Conservation (phyloP, 2,329 filamentous ascomycete species). For the Fusarium denticulatum region DNA sequence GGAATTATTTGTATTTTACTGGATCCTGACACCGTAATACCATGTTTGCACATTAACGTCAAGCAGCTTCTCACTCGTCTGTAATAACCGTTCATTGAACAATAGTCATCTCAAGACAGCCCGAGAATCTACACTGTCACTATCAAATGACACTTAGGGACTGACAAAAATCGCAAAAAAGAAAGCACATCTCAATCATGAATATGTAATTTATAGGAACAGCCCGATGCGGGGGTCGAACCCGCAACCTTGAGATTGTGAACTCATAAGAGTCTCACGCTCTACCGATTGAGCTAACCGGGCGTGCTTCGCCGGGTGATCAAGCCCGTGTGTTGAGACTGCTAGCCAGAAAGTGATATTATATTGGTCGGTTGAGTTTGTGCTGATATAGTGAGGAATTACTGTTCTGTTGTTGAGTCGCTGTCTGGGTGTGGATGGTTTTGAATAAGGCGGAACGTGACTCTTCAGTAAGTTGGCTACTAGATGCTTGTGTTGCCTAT, state of each 20-base stretch:
- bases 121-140: fast-evolving
- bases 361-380: fast-evolving
- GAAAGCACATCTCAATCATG: slow-evolving; percentile 32
- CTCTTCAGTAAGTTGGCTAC: too few species aligned
- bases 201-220: slow-evolving; percentile 46
- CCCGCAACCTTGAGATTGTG: slow-evolving; percentile 65
- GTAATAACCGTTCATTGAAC: too few species aligned
- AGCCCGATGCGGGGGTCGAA: slow-evolving; percentile 60
- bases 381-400: too few species aligned
- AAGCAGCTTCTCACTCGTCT: neutral
- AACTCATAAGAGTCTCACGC: slow-evolving; percentile 71
- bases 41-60: neutral
- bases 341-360: fast-evolving
- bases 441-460: too few species aligned
- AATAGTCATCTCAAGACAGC: neutral
- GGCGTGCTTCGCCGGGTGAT: slow-evolving; percentile 59
- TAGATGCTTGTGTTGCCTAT: neutral
- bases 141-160: fast-evolving
- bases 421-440: too few species aligned
- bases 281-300: slow-evolving; percentile 60
- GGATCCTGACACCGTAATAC: neutral
- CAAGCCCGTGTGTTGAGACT: slow-evolving; percentile 15
- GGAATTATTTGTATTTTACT: neutral
- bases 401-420: neutral
- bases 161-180: neutral